Conservation (phyloP, 805 yeast species). For the Priceomyces haplophilus region DNA sequence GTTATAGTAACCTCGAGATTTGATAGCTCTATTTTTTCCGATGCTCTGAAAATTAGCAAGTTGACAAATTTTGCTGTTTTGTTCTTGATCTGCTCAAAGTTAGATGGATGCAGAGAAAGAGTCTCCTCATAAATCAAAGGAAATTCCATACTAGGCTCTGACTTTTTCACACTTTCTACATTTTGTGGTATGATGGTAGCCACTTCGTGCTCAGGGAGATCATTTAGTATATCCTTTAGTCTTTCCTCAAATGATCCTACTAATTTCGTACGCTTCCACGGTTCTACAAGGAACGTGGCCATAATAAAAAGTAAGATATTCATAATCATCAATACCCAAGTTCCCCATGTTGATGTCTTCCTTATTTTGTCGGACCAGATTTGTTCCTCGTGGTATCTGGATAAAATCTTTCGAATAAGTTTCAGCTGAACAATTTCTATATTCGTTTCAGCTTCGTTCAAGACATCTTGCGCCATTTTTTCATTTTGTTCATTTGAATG, state of each 20-base stretch:
- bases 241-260: constrained; percentile 82
- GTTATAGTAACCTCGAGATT: not conserved
- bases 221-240: constrained; percentile 46
- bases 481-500: constrained; percentile 69
- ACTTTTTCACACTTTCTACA: too few species aligned
- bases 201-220: constrained; percentile 10
- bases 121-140: not conserved
- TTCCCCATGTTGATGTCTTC: constrained; percentile 95
- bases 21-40: not conserved
- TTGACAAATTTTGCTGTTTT: not conserved
- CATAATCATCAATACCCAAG: constrained; percentile 83
- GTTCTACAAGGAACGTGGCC: constrained; percentile 87
- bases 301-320: constrained; percentile 74
- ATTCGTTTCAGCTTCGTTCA: constrained; percentile 53
- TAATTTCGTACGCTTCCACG: constrained; percentile 83
- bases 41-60: not conserved
- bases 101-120: not conserved
- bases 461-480: constrained; percentile 41
- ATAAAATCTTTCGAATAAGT: constrained; percentile 72
- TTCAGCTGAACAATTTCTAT: constrained; percentile 70
- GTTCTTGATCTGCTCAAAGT: not conserved
- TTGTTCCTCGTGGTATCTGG: constrained; percentile 94
- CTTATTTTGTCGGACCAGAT: constrained; percentile 97
- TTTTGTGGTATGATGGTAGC: not conserved
- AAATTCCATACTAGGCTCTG: too few species aligned